Conservation (phyloP, 331 rosid species). For the Rhamnella rubrinervis region DNA sequence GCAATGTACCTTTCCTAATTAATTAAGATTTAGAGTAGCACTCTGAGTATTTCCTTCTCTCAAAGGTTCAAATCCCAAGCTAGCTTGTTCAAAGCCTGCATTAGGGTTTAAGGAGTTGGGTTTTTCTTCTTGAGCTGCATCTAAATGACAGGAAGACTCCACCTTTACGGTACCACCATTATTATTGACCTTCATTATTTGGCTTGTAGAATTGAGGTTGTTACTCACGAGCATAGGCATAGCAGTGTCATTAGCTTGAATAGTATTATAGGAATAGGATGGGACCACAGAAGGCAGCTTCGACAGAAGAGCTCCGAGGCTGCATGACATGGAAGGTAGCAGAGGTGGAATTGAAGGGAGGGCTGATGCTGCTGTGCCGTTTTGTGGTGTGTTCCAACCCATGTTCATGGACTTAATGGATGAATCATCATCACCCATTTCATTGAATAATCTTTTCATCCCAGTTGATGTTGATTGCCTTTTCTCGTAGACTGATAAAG, state of each 20-base stretch:
- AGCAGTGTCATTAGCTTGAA: conserved; percentile 27
- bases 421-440: conserved; percentile 37
- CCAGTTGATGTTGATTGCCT: conserved; percentile 34
- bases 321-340: conserved; percentile 52
- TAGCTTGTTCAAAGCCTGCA: conserved; percentile 17
- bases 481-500: conserved; percentile 30
- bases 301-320: conserved; percentile 49
- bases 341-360: conserved; percentile 53
- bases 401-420: conserved; percentile 55
- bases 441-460: conserved; percentile 46
- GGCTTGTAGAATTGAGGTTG: conserved; percentile 20
- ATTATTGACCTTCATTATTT: conserved; percentile 30
- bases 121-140: conserved; percentile 38
- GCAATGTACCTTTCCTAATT: conserved; percentile 28
- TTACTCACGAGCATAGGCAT: conserved; percentile 17
- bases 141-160: conserved; percentile 30
- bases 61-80: conserved; percentile 17
- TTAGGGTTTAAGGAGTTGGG: conserved; percentile 19
- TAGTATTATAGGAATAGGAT: conserved; percentile 1
- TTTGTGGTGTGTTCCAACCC: conserved; percentile 61
- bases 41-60: conserved; percentile 27
- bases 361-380: conserved; percentile 36
- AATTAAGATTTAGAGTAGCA: conserved; percentile 38
- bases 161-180: conserved; percentile 22
- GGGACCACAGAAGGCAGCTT: conserved; percentile 39